A percentile compares a stretch with the other conserved stretches of the same genome.
Evolutionary conservation across 2,329 filamentous ascomycete species (phyloP).

Genomic region (Botrytis cinerea): DNA sequence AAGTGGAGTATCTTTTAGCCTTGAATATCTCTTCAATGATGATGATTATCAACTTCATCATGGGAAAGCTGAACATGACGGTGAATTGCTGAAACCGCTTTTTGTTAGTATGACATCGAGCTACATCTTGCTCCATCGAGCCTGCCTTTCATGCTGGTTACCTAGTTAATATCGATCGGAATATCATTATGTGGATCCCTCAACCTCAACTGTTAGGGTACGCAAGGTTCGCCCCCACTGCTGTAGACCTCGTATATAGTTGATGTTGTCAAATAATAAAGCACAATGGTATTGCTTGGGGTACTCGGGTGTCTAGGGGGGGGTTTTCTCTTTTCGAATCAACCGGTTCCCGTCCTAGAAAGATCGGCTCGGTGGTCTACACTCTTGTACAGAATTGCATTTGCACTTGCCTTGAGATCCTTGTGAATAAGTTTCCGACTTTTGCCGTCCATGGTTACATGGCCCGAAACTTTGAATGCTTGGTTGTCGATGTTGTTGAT

Average conservation of each 20-base stretch:
- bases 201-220: background rate
- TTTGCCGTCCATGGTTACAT: background rate
- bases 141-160: background rate
- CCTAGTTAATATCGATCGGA: background rate
- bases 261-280: background rate
- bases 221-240: background rate
- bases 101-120: conserved; percentile 19
- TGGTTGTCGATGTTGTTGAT: background rate
- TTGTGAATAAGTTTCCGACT: background rate
- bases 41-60: conserved; percentile 7
- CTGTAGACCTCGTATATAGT: background rate
- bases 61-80: conserved; percentile 2
- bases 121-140: background rate
- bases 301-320: background rate
- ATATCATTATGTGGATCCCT: background rate
- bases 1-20: background rate
- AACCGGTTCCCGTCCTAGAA: background rate
- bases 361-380: conserved; percentile 3
- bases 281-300: background rate
- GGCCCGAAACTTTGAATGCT: background rate
- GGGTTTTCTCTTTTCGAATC: background rate
- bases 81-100: background rate
- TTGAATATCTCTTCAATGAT: conserved; percentile 10
- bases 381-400: conserved; percentile 1
- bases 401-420: background rate